phyloP scores from a whole-genome alignment of 805 yeast species.

The Candida incommunis region DNA sequence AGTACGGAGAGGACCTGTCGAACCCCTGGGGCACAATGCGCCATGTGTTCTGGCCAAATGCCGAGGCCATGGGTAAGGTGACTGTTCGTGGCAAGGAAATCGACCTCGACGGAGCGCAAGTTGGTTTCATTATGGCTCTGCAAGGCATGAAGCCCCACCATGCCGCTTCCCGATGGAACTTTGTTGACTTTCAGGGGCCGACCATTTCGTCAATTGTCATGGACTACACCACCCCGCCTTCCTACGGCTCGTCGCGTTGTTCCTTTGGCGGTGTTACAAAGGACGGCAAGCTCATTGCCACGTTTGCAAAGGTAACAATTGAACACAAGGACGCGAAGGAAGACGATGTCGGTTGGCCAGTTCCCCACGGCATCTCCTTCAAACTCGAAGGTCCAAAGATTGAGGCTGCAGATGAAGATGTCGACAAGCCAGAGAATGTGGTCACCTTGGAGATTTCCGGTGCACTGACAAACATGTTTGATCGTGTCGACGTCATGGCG shows the following conservation, averaged over 20 bases:
- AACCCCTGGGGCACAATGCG: constrained; percentile 98
- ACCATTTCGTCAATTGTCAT: constrained; percentile 64
- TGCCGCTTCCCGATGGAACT: constrained; percentile 96
- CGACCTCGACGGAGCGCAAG: constrained; percentile 22
- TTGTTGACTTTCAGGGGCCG: constrained; percentile 73
- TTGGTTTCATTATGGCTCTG: constrained; percentile 90
- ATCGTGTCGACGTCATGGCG: constrained; percentile 94
- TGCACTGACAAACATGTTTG: constrained; percentile 46
- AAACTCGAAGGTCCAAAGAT: constrained; percentile 37
- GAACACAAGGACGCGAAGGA: constrained; percentile 39
- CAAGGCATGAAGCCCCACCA: constrained; percentile 99
- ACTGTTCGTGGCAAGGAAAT: constrained; percentile 26
- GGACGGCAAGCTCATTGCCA: constrained; percentile 46
- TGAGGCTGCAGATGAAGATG: constrained; percentile 27
- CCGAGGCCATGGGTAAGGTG: constrained; percentile 52
- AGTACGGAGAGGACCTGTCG: constrained; percentile 68
- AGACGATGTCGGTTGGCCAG: constrained; percentile 78
- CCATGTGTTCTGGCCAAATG: constrained; percentile 94
- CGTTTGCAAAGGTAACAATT: constrained; percentile 52
- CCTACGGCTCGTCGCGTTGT: constrained; percentile 74
- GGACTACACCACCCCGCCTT: constrained; percentile 91
- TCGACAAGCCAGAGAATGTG: constrained; percentile 16
- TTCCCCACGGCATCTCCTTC: constrained; percentile 57
- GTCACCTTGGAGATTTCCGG: constrained; percentile 44
- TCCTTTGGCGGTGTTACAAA: constrained; percentile 62